Evolutionary conservation across 139 green algal species (phyloP).

Genomic region (Chlamydomonas asymmetrica): DNA sequence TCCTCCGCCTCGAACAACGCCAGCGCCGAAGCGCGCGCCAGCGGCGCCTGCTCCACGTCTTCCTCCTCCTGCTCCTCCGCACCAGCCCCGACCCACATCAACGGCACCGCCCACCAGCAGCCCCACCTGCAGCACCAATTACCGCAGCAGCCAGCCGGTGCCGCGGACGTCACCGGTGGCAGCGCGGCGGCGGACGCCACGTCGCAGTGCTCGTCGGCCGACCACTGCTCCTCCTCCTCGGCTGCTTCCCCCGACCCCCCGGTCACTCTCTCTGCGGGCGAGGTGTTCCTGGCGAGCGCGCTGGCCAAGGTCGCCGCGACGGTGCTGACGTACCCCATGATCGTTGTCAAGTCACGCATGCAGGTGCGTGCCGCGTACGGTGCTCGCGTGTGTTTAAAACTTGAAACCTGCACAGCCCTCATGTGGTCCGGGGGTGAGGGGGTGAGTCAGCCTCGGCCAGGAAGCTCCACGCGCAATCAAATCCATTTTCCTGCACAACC

Average conservation of each 20-base stretch:
- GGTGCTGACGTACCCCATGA: constrained; percentile 89
- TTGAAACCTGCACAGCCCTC: too few relatives aligned
- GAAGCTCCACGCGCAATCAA: too few relatives aligned
- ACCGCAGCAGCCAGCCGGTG: too few relatives aligned
- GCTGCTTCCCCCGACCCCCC: neutral
- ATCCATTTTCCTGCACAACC: too few relatives aligned
- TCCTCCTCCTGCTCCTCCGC: neutral
- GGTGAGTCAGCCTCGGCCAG: too few relatives aligned
- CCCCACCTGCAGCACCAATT: too few relatives aligned
- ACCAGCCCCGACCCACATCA: neutral
- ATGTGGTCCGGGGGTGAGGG: too few relatives aligned
- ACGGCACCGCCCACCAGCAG: too few relatives aligned
- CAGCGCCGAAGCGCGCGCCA: neutral
- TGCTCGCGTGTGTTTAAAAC: too few relatives aligned
- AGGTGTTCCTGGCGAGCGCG: constrained; percentile 81
- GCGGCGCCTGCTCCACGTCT: too few relatives aligned
- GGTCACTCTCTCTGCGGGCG: constrained; percentile 38
- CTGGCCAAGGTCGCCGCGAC: constrained; percentile 86
- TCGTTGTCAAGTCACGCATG: constrained; percentile 90
- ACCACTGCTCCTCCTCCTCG: neutral
- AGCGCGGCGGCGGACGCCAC: neutral
- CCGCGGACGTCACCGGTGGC: neutral
- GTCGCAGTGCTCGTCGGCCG: neutral
- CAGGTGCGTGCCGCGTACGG: constrained; percentile 41
- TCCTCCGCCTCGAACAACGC: neutral